Evolutionary conservation across 2,329 filamentous ascomycete genomes (phyloP).

Genomic region (Albifimbria verrucaria): DNA sequence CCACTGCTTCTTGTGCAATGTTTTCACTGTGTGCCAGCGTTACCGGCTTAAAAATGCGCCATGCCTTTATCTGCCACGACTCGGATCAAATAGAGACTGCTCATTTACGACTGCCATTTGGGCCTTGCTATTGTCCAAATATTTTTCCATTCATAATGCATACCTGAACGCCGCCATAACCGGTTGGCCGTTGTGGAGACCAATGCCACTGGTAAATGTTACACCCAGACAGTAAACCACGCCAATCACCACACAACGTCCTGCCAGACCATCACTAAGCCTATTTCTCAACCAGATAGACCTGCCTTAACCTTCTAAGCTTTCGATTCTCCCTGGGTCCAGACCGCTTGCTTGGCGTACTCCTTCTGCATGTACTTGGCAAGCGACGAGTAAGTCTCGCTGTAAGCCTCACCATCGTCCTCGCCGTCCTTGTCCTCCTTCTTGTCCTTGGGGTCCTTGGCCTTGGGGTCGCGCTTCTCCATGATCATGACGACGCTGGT

Average conservation of each 20-base stretch:
- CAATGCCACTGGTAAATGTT: slow-evolving; percentile 29
- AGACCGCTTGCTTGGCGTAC: slow-evolving; percentile 54
- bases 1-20: not conserved
- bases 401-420: slow-evolving; percentile 45
- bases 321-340: slow-evolving; percentile 37
- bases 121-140: too few species aligned
- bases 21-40: not conserved
- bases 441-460: slow-evolving; percentile 40
- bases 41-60: not conserved
- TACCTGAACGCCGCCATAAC: slow-evolving; percentile 37
- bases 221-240: slow-evolving; percentile 26
- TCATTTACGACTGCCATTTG: too few species aligned
- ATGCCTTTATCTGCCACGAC: too few species aligned
- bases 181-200: slow-evolving; percentile 20
- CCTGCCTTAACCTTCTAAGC: slow-evolving; percentile 9
- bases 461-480: slow-evolving; percentile 50
- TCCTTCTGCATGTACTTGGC: slow-evolving; percentile 67
- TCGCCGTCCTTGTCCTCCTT: slow-evolving; percentile 43
- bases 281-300: not conserved
- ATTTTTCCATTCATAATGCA: slow-evolving; percentile 13
- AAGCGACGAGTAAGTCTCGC: slow-evolving; percentile 61
- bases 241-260: slow-evolving; percentile 2
- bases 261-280: not conserved
- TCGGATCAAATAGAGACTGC: too few species aligned
- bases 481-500: slow-evolving; percentile 93